phyloP scores from a whole-genome alignment of 192 early-diverging fungal species.

The Backusella parvicylindrica region DNA sequence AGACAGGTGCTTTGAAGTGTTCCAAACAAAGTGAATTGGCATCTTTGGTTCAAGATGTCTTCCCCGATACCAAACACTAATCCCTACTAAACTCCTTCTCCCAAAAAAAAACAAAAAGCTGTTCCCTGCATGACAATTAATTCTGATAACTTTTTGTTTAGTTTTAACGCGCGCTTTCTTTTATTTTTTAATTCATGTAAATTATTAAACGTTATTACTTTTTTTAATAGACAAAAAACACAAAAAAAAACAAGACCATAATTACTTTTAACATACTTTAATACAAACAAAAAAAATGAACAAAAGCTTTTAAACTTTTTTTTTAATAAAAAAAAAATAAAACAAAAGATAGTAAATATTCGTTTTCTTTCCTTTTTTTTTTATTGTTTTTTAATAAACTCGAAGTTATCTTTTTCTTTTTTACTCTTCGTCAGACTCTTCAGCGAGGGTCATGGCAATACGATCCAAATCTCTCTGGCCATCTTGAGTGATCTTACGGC shows the following conservation, averaged over 20 bases:
- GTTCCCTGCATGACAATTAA: neutral
- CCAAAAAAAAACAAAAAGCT: neutral
- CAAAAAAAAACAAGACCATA: slow-evolving; percentile 42
- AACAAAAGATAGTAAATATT: neutral
- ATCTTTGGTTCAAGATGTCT: slow-evolving; percentile 28
- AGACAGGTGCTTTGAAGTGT: slow-evolving; percentile 17
- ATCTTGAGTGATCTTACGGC: slow-evolving; percentile 91
- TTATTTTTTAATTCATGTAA: slow-evolving; percentile 3
- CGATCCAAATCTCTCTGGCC: slow-evolving; percentile 99
- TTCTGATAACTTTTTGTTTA: neutral
- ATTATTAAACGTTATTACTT: slow-evolving; percentile 7
- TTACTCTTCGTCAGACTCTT: slow-evolving; percentile 21
- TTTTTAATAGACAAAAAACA: slow-evolving; percentile 4
- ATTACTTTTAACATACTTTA: slow-evolving; percentile 70
- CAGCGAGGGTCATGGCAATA: slow-evolving; percentile 65
- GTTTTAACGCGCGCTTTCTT: neutral
- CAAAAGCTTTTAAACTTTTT: slow-evolving; percentile 16
- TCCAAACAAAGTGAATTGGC: slow-evolving; percentile 28
- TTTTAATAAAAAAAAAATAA: neutral
- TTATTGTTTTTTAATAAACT: neutral
- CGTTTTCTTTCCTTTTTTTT: neutral
- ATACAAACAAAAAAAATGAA: neutral
- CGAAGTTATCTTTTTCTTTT: neutral
- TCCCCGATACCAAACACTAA: slow-evolving; percentile 11
- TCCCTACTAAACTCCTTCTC: neutral